Evolutionary conservation across 495 filamentous ascomycete species (phyloP).

Genomic region (Penicillium crystallinum): DNA sequence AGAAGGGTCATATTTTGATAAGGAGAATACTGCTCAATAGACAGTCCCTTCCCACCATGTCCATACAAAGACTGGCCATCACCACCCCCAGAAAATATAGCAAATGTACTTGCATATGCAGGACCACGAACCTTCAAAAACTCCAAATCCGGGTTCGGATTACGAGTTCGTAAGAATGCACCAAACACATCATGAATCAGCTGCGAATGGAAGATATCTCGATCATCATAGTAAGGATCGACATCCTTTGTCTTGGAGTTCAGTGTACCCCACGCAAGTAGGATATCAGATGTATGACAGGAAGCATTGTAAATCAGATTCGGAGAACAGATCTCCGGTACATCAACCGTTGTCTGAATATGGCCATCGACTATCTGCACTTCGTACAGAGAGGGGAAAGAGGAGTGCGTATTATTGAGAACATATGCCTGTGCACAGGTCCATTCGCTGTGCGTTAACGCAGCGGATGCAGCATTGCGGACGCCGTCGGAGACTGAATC

Average conservation of each 20-base stretch:
- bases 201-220: constrained; percentile 22
- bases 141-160: constrained; percentile 21
- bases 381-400: constrained; percentile 23
- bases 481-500: constrained; percentile 16
- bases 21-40: constrained; percentile 4
- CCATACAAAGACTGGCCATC: constrained; percentile 4
- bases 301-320: constrained; percentile 26
- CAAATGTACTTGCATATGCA: constrained; percentile 17
- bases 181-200: constrained; percentile 27
- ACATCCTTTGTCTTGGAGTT: constrained; percentile 28
- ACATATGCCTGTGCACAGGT: constrained; percentile 24
- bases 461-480: constrained; percentile 12
- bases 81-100: background rate
- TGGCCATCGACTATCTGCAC: constrained; percentile 23
- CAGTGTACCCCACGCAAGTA: constrained; percentile 28
- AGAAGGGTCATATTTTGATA: constrained; percentile 14
- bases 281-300: constrained; percentile 27
- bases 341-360: constrained; percentile 12
- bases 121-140: constrained; percentile 16
- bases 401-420: constrained; percentile 8
- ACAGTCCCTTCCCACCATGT: background rate
- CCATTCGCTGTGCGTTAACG: constrained; percentile 25
- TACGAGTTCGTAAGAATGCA: constrained; percentile 17
- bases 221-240: constrained; percentile 17
- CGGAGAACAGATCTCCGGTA: constrained; percentile 24